Evolutionary conservation across 2,329 filamentous ascomycete genomes (phyloP).

Genomic region (Phialophora chinensis): DNA sequence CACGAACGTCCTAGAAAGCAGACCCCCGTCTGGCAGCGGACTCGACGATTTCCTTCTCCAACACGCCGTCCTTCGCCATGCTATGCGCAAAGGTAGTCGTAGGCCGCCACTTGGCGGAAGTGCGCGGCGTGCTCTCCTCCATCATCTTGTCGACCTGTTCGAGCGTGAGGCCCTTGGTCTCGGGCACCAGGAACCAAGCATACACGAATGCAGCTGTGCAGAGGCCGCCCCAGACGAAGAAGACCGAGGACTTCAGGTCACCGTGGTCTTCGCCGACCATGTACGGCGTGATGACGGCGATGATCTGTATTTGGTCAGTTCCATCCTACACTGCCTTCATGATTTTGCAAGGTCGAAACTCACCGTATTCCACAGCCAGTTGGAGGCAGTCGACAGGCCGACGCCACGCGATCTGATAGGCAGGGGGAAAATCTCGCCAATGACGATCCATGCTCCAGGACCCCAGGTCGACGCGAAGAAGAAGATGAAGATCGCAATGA

Average conservation of each 20-base stretch:
- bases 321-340: neutral
- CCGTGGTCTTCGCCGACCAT: slow-evolving; percentile 67
- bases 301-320: slow-evolving; percentile 47
- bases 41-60: slow-evolving; percentile 3
- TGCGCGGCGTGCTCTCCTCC: slow-evolving; percentile 80
- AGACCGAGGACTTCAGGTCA: slow-evolving; percentile 69
- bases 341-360: slow-evolving; percentile 64
- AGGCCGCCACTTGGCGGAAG: slow-evolving; percentile 76
- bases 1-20: neutral
- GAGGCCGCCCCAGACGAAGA: slow-evolving; percentile 82
- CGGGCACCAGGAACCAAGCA: slow-evolving; percentile 74
- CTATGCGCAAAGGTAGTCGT: slow-evolving; percentile 69
- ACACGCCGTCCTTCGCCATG: slow-evolving; percentile 53
- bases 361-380: slow-evolving; percentile 88
- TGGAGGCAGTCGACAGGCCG: slow-evolving; percentile 82
- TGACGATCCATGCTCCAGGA: slow-evolving; percentile 72
- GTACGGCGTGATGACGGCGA: slow-evolving; percentile 75
- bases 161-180: slow-evolving; percentile 77
- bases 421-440: slow-evolving; percentile 88
- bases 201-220: slow-evolving; percentile 73
- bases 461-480: slow-evolving; percentile 92
- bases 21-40: neutral
- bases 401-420: slow-evolving; percentile 88
- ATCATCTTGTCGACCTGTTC: slow-evolving; percentile 88
- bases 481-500: slow-evolving; percentile 92